A percentile compares a stretch with the other conserved stretches of the same genome.
phyloP scores from a whole-genome alignment of 2,329 filamentous ascomycete genomes.

The Metarhizium robertsii region DNA sequence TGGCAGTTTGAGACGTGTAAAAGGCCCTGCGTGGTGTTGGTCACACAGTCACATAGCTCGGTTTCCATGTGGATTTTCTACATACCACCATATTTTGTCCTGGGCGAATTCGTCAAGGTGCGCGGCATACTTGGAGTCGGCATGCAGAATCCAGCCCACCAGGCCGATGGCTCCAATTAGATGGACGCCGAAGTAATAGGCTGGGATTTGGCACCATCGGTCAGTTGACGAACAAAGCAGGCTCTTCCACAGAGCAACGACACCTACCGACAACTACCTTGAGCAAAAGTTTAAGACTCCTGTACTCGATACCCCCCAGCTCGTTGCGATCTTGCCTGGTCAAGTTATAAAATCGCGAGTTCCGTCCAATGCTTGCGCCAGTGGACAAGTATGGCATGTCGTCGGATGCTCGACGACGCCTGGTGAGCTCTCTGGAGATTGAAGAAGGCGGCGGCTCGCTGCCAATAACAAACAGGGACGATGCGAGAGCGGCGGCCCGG shows the following conservation, averaged over 20 bases:
- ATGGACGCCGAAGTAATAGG: constrained; percentile 35
- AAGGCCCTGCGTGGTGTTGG: constrained; percentile 29
- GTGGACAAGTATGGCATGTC: constrained; percentile 31
- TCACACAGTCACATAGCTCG: background rate
- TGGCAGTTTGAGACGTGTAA: constrained; percentile 41
- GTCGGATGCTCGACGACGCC: constrained; percentile 8
- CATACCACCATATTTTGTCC: constrained; percentile 37
- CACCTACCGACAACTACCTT: constrained; percentile 32
- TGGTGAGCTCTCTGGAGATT: background rate
- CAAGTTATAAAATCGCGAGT: constrained; percentile 35
- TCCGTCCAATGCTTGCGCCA: constrained; percentile 33
- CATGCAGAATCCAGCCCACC: constrained; percentile 35
- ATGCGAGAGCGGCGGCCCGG: constrained; percentile 20
- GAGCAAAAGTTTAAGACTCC: constrained; percentile 36
- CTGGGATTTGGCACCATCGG: constrained; percentile 12
- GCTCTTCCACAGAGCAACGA: background rate
- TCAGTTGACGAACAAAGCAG: background rate
- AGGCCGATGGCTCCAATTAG: constrained; percentile 38
- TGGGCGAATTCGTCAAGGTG: constrained; percentile 29
- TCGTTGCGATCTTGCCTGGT: constrained; percentile 25
- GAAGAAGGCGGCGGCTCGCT: constrained; percentile 5
- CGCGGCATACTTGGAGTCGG: constrained; percentile 28
- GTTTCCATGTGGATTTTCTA: background rate
- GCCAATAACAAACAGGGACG: constrained; percentile 31
- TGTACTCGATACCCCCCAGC: constrained; percentile 44